Conservation (phyloP, 352 stramenopile genomes). For the Paralagenidium karlingii region DNA sequence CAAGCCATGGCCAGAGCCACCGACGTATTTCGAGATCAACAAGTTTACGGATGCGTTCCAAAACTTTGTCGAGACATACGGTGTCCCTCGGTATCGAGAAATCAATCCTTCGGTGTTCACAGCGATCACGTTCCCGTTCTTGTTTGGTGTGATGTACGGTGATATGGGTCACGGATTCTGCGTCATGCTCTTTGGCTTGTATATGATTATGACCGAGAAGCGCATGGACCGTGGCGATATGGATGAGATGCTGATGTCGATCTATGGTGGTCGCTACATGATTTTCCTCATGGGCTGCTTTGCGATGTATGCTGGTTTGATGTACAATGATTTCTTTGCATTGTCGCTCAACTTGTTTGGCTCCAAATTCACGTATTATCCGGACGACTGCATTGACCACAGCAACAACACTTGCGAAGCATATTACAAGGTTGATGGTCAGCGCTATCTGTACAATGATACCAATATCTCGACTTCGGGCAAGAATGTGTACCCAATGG, state of each 20-base stretch:
- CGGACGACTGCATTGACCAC: constrained; percentile 57
- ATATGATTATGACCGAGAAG: constrained; percentile 92
- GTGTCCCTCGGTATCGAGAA: constrained; percentile 96
- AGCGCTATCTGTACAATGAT: constrained; percentile 54
- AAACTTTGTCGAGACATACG: constrained; percentile 98
- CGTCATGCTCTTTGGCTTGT: constrained; percentile 90
- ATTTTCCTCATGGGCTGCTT: constrained; percentile 98
- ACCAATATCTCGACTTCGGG: constrained; percentile 55
- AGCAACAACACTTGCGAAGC: constrained; percentile 46
- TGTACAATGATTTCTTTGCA: constrained; percentile 99
- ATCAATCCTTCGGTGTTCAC: constrained; percentile 98
- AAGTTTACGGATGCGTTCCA: constrained; percentile 99
- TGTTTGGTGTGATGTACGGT: constrained; percentile 99
- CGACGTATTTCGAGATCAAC: constrained; percentile 98
- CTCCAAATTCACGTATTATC: constrained; percentile 90
- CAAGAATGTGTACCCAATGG: constrained; percentile 94
- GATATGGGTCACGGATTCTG: constrained; percentile 97
- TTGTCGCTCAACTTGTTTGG: constrained; percentile 96
- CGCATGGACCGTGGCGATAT: constrained; percentile 63
- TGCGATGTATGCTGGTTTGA: constrained; percentile 94
- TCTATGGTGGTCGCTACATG: constrained; percentile 96
- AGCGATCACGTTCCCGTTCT: constrained; percentile 98
- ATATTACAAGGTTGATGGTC: constrained; percentile 61
- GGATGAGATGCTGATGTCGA: constrained; percentile 85
- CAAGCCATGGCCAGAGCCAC: constrained; percentile 92